Evolutionary conservation across 2,329 filamentous ascomycete genomes (phyloP).

Genomic region (Zalaria sp.): DNA sequence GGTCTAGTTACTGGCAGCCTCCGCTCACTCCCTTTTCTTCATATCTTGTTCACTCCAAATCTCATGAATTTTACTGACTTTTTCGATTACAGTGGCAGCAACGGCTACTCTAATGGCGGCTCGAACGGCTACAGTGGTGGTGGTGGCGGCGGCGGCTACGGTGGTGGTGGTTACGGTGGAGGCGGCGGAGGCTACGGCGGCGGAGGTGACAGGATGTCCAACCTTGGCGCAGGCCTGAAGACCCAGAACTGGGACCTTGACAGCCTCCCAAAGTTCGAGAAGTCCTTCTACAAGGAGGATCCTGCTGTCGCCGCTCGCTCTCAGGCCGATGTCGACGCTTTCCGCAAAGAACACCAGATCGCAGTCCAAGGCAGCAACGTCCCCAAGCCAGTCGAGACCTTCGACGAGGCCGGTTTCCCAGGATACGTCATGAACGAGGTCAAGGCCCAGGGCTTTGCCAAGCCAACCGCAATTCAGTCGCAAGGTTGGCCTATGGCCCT

Average conservation of each 20-base stretch:
- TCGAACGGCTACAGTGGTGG: slow-evolving; percentile 15
- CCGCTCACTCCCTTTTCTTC: neutral
- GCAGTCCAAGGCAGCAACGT: slow-evolving; percentile 66
- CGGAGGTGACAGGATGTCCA: slow-evolving; percentile 87
- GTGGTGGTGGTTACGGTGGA: slow-evolving; percentile 15
- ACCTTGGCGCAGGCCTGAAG: slow-evolving; percentile 76
- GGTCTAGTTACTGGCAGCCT: neutral
- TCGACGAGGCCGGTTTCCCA: slow-evolving; percentile 95
- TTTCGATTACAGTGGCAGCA: slow-evolving; percentile 16
- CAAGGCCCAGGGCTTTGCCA: slow-evolving; percentile 91
- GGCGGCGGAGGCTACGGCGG: slow-evolving; percentile 39
- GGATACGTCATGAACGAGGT: slow-evolving; percentile 97
- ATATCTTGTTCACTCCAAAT: neutral
- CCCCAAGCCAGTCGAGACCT: slow-evolving; percentile 88
- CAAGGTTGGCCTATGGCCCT: slow-evolving; percentile 99
- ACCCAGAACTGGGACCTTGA: slow-evolving; percentile 75
- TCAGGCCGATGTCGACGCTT: slow-evolving; percentile 68
- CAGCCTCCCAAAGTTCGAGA: slow-evolving; percentile 88
- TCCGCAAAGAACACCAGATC: slow-evolving; percentile 76
- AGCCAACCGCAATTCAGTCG: slow-evolving; percentile 90
- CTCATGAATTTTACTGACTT: slow-evolving; percentile 36
- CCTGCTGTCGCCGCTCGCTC: slow-evolving; percentile 62
- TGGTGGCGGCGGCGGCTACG: slow-evolving; percentile 18
- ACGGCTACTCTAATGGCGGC: slow-evolving; percentile 23
- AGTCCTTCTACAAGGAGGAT: slow-evolving; percentile 98